Conservation (phyloP, 768 basidiomycete genomes). For the Tricholoma matsutake region DNA sequence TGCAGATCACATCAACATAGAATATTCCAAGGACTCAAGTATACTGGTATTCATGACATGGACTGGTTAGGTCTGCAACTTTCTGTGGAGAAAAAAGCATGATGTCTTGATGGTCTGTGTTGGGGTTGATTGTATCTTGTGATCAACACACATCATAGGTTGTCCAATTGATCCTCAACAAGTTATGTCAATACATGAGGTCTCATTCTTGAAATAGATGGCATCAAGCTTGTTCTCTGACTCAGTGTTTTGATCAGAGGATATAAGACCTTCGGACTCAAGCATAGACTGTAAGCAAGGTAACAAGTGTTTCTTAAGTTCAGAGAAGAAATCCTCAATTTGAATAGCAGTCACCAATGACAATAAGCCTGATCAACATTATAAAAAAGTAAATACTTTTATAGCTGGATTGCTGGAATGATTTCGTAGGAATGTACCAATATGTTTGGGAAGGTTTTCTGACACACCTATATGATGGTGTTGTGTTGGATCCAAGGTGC, state of each 20-base stretch:
- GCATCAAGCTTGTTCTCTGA: too few species aligned
- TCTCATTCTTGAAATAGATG: not conserved
- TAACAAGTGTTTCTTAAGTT: not conserved
- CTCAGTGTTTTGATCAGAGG: not conserved
- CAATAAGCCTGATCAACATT: not conserved
- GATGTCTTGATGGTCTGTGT: slow-evolving; percentile 30
- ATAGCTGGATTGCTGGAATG: not conserved
- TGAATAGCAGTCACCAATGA: too few species aligned
- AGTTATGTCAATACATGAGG: not conserved
- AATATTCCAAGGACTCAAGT: slow-evolving; percentile 23
- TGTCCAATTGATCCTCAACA: slow-evolving; percentile 36
- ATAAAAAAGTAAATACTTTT: not conserved
- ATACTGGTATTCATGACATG: slow-evolving; percentile 33
- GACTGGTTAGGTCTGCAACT: slow-evolving; percentile 2
- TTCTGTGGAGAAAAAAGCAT: slow-evolving; percentile 27
- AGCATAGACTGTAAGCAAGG: not conserved
- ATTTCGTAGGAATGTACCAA: not conserved
- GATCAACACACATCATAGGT: slow-evolving; percentile 39
- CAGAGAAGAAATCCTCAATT: not conserved
- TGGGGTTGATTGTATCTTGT: slow-evolving; percentile 41
- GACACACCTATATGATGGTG: not conserved
- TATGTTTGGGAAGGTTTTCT: not conserved
- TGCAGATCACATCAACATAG: slow-evolving; percentile 10
- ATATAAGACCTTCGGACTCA: not conserved
- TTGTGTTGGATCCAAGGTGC: not conserved